Base-by-base conservation (phyloP, 2,329 filamentous ascomycete genomes). In the Aspergillus sp. region DNA sequence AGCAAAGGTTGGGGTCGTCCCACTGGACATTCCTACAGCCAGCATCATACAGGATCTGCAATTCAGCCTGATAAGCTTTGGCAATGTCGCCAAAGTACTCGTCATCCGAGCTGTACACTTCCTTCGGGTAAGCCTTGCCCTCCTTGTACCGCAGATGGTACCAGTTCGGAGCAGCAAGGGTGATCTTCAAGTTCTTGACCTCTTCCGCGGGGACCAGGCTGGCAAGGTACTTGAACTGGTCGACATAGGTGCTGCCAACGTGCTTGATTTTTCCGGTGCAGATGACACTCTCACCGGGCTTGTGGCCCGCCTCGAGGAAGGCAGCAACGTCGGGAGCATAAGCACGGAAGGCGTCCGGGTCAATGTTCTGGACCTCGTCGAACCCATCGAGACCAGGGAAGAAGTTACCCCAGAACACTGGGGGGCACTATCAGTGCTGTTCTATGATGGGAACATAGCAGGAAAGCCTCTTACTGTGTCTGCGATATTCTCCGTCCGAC, bases 401-500 rank as follows among this genome's bases (percentile, higher is more conserved):
- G 52, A 74, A 74, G 12, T 64, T 65, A 26, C 71, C 70, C 68
- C 69, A 73, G 56, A 74, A 74, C 67, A 73, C 60, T 66, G 11
- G 19, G 34, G 35, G 14, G 15, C 32, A 24, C 15, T 14, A 7
- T 7, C 15, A 17, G 32, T 11, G 10, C 3, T 30, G 13, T 12
- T 14, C 22, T 15, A 0, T 4, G 13, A 10, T n/a, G 35, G 17
- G 15, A 17, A 10, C 8, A 17, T 13, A 15, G 8, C 2, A 10
- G 2, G 5, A 13, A n/a, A 2, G 3, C 14, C 8, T 22, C 52
- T 48, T 53, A 62, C 60, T 64, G 45, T 66, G 61, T 36, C 64
- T 51, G 40, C 63, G 55, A 48, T 82, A 85, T 58, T 85, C 81
- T 48, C 81, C 81, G 36, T 80, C 80, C 3, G 77, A 79, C 32